Base-by-base conservation (phyloP, 371 early-diverging fungal species). In the Rhizopus stolonifer region DNA sequence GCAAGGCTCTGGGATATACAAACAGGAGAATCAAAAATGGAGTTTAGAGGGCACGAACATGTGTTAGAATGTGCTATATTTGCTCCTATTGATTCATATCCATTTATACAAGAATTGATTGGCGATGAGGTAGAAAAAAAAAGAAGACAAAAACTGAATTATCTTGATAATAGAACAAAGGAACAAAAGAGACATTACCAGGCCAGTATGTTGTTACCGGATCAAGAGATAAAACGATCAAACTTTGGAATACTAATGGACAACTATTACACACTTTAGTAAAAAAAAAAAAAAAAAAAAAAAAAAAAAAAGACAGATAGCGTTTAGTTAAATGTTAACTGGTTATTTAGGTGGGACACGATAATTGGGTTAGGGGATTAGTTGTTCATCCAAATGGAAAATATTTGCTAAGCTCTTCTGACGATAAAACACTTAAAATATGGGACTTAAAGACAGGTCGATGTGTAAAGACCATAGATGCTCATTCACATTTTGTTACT, bases 291-390 rank as follows among this genome's bases (percentile, higher is more conserved):
- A 14, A 22, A 18, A 44, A n/a, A 45, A 17, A 32, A 24, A 34
- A 23, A 45, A 44, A 10, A 42, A 8, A n/a, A n/a, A n/a, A n/a
- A n/a, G n/a, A n/a, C n/a, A n/a, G n/a, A n/a, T n/a, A n/a, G n/a
- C n/a, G n/a, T n/a, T n/a, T n/a, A n/a, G n/a, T n/a, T n/a, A n/a
- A n/a, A n/a, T n/a, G n/a, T n/a, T n/a, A n/a, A n/a, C n/a, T n/a
- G n/a, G n/a, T n/a, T 6, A 9, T 31, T 21, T 54, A 58, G 87
- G 67, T 74, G 36, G 96, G 96, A 3, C 97, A 96, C 56, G 96
- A 96, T 57, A 95, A 94, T 64, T 96, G 97, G 97, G 88, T 96
- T 11, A 85, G 96, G 25, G 89, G 85, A 14, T 58, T 96, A 25
- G 83, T 81, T 10, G 82, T 93, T 56, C 91, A 91, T 54, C 89